Percentiles rank a stretch among this genome's conserved stretches.
phyloP scores from a whole-genome alignment of 768 basidiomycete genomes.

The Hericium rajendrae region DNA sequence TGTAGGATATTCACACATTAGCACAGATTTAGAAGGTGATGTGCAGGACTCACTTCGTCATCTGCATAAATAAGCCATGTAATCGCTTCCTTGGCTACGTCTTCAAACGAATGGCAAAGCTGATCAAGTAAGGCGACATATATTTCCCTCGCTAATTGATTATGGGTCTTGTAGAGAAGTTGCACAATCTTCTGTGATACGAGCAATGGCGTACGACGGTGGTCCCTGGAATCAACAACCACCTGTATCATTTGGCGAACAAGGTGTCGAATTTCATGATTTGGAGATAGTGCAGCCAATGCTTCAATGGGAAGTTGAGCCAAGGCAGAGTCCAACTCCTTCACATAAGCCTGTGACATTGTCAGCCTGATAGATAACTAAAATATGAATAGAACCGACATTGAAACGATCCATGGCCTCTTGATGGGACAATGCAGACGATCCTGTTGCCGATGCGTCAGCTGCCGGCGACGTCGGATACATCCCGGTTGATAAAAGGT shows the following conservation, averaged over 20 bases:
- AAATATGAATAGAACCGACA: conserved; percentile 31
- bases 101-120: conserved; percentile 80
- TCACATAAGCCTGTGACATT: conserved; percentile 28
- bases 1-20: conserved; percentile 23
- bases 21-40: conserved; percentile 1
- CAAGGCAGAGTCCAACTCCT: conserved; percentile 76
- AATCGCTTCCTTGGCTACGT: conserved; percentile 93
- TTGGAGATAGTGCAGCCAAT: conserved; percentile 61
- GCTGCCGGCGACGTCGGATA: conserved; percentile 58
- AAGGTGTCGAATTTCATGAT: conserved; percentile 80
- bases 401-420: conserved; percentile 87
- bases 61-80: conserved; percentile 95
- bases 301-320: conserved; percentile 64
- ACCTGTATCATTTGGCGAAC: conserved; percentile 76
- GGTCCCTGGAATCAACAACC: conserved; percentile 70
- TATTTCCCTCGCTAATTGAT: conserved; percentile 83
- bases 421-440: conserved; percentile 49
- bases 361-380: neutral
- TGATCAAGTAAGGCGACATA: conserved; percentile 86
- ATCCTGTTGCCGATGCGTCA: conserved; percentile 36
- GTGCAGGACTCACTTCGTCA: conserved; percentile 64
- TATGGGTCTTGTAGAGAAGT: conserved; percentile 81
- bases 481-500: conserved; percentile 30
- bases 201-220: conserved; percentile 77
- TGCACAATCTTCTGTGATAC: conserved; percentile 98